phyloP scores from a whole-genome alignment of 345 rosid species.

The Turritis glabra region DNA sequence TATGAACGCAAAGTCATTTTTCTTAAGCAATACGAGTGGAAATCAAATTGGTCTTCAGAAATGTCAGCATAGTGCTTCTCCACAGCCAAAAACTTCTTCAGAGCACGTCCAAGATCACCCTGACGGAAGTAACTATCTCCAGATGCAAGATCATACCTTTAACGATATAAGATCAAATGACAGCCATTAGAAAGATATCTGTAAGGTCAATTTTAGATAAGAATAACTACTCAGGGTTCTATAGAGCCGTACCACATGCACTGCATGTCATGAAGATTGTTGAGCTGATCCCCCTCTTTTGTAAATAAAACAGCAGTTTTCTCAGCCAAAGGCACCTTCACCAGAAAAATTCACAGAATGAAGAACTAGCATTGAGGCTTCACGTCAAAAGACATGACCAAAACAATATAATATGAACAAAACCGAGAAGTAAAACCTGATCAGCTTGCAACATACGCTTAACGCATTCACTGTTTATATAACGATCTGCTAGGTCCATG shows the following conservation, averaged over 20 bases:
- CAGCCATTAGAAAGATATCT: constrained; percentile 21
- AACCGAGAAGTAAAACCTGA: constrained; percentile 60
- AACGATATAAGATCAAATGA: constrained; percentile 9
- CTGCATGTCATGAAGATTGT: constrained; percentile 99
- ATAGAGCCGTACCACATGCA: constrained; percentile 89
- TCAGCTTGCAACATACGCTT: constrained; percentile 99
- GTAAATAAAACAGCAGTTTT: constrained; percentile 93
- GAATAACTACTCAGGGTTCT: constrained; percentile 18
- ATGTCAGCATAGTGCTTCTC: constrained; percentile 99
- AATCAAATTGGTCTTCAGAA: constrained; percentile 97
- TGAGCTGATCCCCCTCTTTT: constrained; percentile 97
- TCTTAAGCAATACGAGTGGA: constrained; percentile 98
- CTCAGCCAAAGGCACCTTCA: constrained; percentile 88
- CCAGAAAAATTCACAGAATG: background rate
- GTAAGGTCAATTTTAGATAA: constrained; percentile 18
- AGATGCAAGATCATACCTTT: constrained; percentile 98
- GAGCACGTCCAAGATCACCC: constrained; percentile 93
- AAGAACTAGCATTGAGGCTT: constrained; percentile 13
- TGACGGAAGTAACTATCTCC: constrained; percentile 95
- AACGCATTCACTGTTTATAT: constrained; percentile 91
- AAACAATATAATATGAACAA: constrained; percentile 3
- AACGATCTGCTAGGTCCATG: constrained; percentile 99
- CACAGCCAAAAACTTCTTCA: constrained; percentile 91
- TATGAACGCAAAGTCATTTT: constrained; percentile 97
- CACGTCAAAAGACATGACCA: background rate